phyloP scores from a whole-genome alignment of 106 monocot species.

The Dioscorea dumetorum region DNA sequence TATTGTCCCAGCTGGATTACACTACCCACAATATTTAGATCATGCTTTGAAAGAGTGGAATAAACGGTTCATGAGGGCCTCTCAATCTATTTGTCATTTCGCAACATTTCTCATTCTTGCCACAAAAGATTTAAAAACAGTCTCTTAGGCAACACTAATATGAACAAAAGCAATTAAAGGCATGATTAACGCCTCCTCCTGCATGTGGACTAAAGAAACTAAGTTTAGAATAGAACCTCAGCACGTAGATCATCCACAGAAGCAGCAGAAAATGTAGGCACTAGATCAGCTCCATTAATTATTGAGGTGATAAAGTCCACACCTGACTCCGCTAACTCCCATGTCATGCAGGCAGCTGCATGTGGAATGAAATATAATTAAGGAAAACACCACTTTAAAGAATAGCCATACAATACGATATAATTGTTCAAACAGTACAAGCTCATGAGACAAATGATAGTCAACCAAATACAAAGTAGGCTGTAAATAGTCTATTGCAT shows the following conservation, averaged over 20 bases:
- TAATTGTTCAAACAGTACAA: not conserved
- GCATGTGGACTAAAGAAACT: not conserved
- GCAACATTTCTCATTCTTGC: no score
- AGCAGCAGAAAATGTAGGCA: conserved; percentile 94
- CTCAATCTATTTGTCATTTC: no score
- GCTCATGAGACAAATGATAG: not conserved
- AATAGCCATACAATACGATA: not conserved
- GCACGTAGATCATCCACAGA: conserved; percentile 92
- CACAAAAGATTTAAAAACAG: no score
- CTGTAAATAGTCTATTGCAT: no score
- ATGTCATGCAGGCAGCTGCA: conserved; percentile 98
- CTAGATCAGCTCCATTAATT: conserved; percentile 94
- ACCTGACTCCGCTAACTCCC: conserved; percentile 95
- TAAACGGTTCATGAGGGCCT: no score
- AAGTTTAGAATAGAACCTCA: conserved; percentile 45
- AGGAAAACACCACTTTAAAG: not conserved
- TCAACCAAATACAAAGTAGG: no score
- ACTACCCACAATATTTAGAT: no score
- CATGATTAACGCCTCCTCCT: no score
- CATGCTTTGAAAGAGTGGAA: no score
- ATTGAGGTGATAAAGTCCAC: conserved; percentile 84
- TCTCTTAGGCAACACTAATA: no score
- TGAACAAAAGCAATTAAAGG: no score
- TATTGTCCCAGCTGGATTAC: no score
- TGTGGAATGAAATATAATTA: not conserved